These are phyloP conservation scores for Plasmodium gallinaceum DNA, from an alignment of 169 alveolate genomes.

Conservation along the genomic window DNA sequence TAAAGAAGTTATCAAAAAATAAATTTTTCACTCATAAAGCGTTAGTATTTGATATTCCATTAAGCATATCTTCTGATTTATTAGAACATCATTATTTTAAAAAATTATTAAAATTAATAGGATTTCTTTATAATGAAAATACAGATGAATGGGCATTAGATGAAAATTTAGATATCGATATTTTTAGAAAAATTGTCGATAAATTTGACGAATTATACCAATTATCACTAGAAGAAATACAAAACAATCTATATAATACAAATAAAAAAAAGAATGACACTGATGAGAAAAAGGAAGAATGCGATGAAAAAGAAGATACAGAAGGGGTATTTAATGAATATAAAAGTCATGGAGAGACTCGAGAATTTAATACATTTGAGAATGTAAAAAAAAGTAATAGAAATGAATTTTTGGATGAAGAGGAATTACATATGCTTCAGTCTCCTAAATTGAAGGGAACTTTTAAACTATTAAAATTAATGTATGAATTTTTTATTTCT, in stretches of 20 bases:
- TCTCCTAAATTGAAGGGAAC: conserved; percentile 37
- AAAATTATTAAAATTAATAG: conserved; percentile 30
- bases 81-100: conserved; percentile 55
- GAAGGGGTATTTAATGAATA: neutral
- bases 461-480: conserved; percentile 22
- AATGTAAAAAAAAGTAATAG: neutral
- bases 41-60: conserved; percentile 54
- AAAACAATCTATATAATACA: neutral
- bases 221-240: conserved; percentile 5
- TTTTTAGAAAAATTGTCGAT: conserved; percentile 30
- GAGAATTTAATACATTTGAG: neutral
- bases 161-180: conserved; percentile 32
- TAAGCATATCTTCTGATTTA: conserved; percentile 58
- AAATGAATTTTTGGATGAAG: conserved; percentile 2
- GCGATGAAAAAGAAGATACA: neutral
- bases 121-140: conserved; percentile 41
- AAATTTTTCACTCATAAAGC: conserved; percentile 26
- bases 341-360: neutral
- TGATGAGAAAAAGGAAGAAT: neutral
- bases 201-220: conserved; percentile 43
- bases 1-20: conserved; percentile 40
- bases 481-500: conserved; percentile 36
- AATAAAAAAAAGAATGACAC: neutral
- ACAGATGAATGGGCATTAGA: conserved; percentile 41
- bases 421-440: conserved; percentile 2